A percentile compares a stretch with the other conserved stretches of the same genome.
Evolutionary conservation across 805 yeast species (phyloP).

Genomic region (Candida namnaoensis): DNA sequence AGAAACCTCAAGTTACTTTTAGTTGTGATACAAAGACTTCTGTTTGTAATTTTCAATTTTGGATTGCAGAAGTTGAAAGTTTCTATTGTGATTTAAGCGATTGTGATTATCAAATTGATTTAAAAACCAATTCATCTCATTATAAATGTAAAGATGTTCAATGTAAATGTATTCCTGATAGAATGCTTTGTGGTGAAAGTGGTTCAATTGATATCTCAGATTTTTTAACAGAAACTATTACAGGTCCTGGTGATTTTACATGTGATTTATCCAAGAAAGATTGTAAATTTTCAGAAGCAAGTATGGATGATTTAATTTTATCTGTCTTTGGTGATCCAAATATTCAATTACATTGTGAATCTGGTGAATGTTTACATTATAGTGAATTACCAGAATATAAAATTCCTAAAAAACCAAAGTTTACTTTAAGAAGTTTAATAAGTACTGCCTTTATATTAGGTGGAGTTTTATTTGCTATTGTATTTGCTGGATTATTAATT

Average conservation of each 20-base stretch:
- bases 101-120: constrained; percentile 67
- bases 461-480: constrained; percentile 27
- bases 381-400: constrained; percentile 90
- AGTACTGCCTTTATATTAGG: constrained; percentile 34
- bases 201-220: constrained; percentile 95
- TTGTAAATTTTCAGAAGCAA: constrained; percentile 87
- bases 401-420: constrained; percentile 40
- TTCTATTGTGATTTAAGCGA: constrained; percentile 76
- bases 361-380: constrained; percentile 90
- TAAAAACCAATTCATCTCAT: constrained; percentile 54
- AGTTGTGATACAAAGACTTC: constrained; percentile 64
- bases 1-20: constrained; percentile 86
- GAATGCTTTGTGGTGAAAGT: constrained; percentile 87
- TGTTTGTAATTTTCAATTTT: constrained; percentile 84
- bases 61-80: constrained; percentile 88
- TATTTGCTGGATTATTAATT: constrained; percentile 35
- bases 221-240: constrained; percentile 79
- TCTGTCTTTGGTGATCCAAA: constrained; percentile 93
- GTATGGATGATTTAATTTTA: constrained; percentile 86
- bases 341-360: constrained; percentile 69
- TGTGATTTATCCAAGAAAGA: constrained; percentile 57
- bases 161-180: constrained; percentile 88
- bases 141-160: constrained; percentile 70
- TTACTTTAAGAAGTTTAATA: constrained; percentile 37
- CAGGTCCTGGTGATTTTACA: constrained; percentile 87